Base-by-base conservation (phyloP, 768 basidiomycete species). In the Hydnomerulius pinastri region DNA sequence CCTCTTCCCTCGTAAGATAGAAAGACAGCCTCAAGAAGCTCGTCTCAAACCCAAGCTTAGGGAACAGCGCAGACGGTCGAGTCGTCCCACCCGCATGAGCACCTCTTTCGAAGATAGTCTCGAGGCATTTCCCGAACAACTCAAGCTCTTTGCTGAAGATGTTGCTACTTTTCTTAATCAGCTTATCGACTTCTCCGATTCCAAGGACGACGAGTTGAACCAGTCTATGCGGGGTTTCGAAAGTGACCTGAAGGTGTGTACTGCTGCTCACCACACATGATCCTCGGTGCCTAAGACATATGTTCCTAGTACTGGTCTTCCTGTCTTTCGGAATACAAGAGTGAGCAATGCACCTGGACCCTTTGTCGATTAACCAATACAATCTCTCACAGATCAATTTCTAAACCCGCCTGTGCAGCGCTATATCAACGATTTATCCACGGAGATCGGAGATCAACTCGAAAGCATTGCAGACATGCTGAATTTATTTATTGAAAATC, bases 121-220 rank as follows among this genome's bases (percentile, higher is more conserved):
- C 2, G 77, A 79, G 36, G 68, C 69, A 53, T 71, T 82, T 48
- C 79, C 77, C 0, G 50, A 63, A 10, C 75, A 81, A 63, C 51
- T 82, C 29, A 68, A 70, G 51, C 54, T 62, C 21, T 72, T 81
- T 13, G 76, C 79, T 2, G 55, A 60, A 21, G 80, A 81, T 43
- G 71, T 82, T 5, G 71, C 62, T 6, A 71, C 74, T 0, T 81
- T 81, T 48, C 61, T 81, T 8, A 70, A 69, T 21, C 77, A 72
- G 49, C 57, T 81, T 48, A 77, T 75, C 38, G 80, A 81, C 42
- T 81, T 82, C 36, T 77, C 80, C 3, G 80, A 80, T 51, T 81
- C 80, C 17, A 74, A 70, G 6, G 77, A 81, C 18, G 77, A 81
- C 33, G 73, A 72, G 1, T 70, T 81, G 15, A 77, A 75, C 54